Evolutionary conservation across 78 protist species (phyloP), one percentile per base, ranked within the genome.

Genomic region (Dictyostelium firmibasis): DNA sequence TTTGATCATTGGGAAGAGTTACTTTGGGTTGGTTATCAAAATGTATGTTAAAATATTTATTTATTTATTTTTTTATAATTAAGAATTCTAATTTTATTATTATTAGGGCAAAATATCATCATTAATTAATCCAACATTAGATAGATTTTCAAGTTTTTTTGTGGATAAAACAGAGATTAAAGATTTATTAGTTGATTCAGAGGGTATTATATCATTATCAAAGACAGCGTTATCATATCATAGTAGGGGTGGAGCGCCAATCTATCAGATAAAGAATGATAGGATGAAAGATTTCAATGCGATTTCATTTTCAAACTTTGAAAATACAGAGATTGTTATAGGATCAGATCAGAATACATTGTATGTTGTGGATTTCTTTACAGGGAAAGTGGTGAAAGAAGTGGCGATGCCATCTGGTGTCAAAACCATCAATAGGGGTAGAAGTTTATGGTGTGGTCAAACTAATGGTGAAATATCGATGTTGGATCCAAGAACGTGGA

Each of bases 11-110:
- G 86, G 88, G 85, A 47, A 70, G 94, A 89, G 70, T 50, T 89
- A n/a, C 33, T 89, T 33, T 89, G 94, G 94, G 83, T 89, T 67
- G 94, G 94, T 8, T 88, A 88, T 38, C 86, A 88, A 43, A 88
- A 79, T 38, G 67, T 81, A 43, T 35, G 35, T 41, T 72, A 72
- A n/a, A n/a, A n/a, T n/a, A n/a, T n/a, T n/a, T n/a, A n/a, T 57
- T 16, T 20, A 20, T 20, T 57, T 44, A 44, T 44, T 57, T 57
- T 27, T 23, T 23, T 60, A 60, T 18, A 23, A 60, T 10, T 16
- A 67, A 2, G 6, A 7, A 16, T 16, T n/a, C 1, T 53, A 53
- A 53, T 16, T 53, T 2, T 53, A 1, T 53, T 16, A 7, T 60
- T 18, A 1, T 31, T 70, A 74, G 74, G 93, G 93, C 11, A 88